Evolutionary conservation across 1,284 basidiomycete species (phyloP), one percentile per base, ranked within the genome.

Genomic region (Gymnopus androsaceus): DNA sequence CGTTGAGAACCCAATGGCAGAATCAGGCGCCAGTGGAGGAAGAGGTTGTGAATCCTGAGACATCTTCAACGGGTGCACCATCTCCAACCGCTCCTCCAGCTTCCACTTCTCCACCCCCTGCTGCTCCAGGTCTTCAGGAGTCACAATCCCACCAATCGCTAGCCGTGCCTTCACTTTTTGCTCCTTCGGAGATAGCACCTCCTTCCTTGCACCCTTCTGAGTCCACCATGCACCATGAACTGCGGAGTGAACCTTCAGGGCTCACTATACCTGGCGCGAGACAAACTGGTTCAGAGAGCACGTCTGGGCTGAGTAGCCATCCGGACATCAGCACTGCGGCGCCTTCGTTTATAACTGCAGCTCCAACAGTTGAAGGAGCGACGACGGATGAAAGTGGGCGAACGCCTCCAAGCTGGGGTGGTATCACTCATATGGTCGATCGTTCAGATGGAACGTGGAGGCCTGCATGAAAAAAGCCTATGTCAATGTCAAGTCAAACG

Each of bases 311-410:
- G 9, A 72, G 67, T 60, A 82, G 80, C 65, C 79, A 73, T 28
- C 77, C 78, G 0, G 85, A 85, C 64, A 75, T 88, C 64, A 88
- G 86, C 66, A 85, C 85, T 0, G 87, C 87, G 21, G 76, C 81
- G 3, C 75, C 77, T 59, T 88, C 86, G 54, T 87, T 87, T 63
- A 76, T 88, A 27, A 88, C 87, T 2, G 78, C 78, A 14, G 75
- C 87, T 40, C 75, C 80, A 41, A 85, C 83, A 7, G 67, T 85
- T 17, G 76, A 76, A 23, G 79, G 81, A 34, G 69, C 67, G 19
- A 81, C 79, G 30, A 76, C 74, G 31, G 75, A 75, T 40, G 72
- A 74, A 34, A 69, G 71, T 64, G 64, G 64, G 31, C 63, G 69
- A 40, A 72, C 68, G 9, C 58, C 67, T 19, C 65, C 67, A 49